Base-by-base conservation (phyloP, 495 filamentous ascomycete species). In the Aspergillus olivimuriae region DNA sequence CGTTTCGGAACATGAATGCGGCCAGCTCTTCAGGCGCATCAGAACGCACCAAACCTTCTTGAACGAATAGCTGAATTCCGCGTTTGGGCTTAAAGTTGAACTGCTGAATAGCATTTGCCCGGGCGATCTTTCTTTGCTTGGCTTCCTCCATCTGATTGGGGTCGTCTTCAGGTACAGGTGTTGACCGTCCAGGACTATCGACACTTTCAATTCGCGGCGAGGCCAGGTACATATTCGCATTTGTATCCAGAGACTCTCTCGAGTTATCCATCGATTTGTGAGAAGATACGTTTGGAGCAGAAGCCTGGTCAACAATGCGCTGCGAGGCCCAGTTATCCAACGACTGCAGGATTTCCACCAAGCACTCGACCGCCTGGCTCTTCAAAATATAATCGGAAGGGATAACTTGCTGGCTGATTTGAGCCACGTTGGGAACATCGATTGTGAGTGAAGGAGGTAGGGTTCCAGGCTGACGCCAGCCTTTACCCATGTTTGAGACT, bases 71-170 rank as follows among this genome's bases (percentile, higher is more conserved):
- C 61, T 95, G 95, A 57, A 99, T 79, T 9, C 92, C 92, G 24
- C 86, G 81, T 60, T 97, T 99, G 3, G 94, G 87, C 58, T 99
- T 99, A 74, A 87, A 97, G 58, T 99, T 99, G 72, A 99, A 99
- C 44, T 88, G 86, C 31, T 83, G 83, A 49, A 95, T 83, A 1
- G 84, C 88, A 50, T 94, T 90, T 31, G 80, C 83, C 44, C 95
- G 69, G 3, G 91, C 91, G 20, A 88, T 97, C 68, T 99, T 99
- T 32, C 83, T 76, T 47, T 88, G 86, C 69, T 96, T 97, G 39
- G 86, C 88, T 59, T 83, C 94, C 56, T 96, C 92, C 22, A 99
- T 73, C 56, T 97, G 81, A 33, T 76, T 85, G 2, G 89, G 89
- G 50, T 99, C 94, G 56, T 98, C 92, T 43, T 94, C 87, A 1